Evolutionary conservation across 768 basidiomycete genomes (phyloP).

Genomic region (Tylopilus rubrobrunneus): DNA sequence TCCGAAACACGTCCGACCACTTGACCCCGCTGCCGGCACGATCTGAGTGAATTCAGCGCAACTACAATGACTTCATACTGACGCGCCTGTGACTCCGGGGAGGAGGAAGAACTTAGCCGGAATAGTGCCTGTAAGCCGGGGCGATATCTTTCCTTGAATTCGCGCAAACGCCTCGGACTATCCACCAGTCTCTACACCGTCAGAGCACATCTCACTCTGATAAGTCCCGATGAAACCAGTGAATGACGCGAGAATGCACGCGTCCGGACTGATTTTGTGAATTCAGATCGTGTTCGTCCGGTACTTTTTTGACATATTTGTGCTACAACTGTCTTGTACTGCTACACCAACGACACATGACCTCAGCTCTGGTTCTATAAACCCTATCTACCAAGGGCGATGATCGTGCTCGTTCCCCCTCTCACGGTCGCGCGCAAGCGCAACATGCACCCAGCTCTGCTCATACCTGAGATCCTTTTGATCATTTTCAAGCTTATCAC

Average conservation of each 20-base stretch:
- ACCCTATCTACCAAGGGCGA: not conserved
- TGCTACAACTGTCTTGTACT: not conserved
- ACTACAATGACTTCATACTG: not conserved
- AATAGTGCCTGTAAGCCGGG: too few species aligned
- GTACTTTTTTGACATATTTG: not conserved
- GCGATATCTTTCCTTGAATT: not conserved
- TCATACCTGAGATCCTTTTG: conserved; percentile 20
- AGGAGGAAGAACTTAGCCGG: too few species aligned
- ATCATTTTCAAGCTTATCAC: conserved; percentile 20
- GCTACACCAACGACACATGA: not conserved
- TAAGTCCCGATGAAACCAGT: too few species aligned
- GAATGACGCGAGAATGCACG: not conserved
- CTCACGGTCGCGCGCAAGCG: not conserved
- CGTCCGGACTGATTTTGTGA: not conserved
- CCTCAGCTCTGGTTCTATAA: not conserved
- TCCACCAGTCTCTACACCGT: not conserved
- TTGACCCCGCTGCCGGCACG: not conserved
- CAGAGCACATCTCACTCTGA: not conserved
- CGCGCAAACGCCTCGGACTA: not conserved
- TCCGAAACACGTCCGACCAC: not conserved
- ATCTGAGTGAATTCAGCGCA: not conserved
- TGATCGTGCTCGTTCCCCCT: conserved; percentile 8
- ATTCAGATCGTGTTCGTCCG: not conserved
- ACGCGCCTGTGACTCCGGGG: not conserved
- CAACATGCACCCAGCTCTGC: conserved; percentile 15